phyloP scores from a whole-genome alignment of 164 flowering plant species.

The Hamamelis virginiana region DNA sequence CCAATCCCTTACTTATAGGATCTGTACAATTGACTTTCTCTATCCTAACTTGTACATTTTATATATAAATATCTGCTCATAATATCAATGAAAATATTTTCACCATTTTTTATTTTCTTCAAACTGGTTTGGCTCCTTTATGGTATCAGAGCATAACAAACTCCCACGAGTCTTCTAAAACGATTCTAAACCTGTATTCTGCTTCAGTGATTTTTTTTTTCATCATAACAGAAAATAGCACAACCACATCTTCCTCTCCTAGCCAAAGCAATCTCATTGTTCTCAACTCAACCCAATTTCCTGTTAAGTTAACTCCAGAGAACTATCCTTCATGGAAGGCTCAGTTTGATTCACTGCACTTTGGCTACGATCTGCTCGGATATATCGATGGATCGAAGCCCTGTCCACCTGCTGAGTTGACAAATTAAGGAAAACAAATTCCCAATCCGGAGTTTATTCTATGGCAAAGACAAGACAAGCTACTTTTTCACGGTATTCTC shows the following conservation, averaged over 20 bases:
- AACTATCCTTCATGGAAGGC: slow-evolving; percentile 7
- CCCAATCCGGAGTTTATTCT: neutral
- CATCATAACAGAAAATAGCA: no score
- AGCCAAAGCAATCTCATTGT: neutral
- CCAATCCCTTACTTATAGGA: no score
- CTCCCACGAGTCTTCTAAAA: no score
- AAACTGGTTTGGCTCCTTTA: no score
- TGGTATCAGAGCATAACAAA: no score
- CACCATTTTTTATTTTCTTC: no score
- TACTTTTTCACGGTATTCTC: neutral
- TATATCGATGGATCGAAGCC: neutral
- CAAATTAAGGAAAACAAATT: neutral
- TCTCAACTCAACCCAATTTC: neutral
- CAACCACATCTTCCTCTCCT: neutral
- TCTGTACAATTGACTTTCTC: no score
- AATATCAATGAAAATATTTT: no score
- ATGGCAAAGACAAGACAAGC: neutral
- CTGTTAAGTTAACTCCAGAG: neutral
- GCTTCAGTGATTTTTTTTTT: no score
- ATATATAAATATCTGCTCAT: no score
- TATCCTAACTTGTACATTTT: no score
- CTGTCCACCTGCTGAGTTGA: neutral
- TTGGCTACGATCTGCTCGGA: neutral
- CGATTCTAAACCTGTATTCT: no score
- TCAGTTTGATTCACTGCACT: neutral